A percentile compares a stretch with the other conserved stretches of the same genome.
phyloP scores from a whole-genome alignment of 164 flowering plant species.

The Santalum album region DNA sequence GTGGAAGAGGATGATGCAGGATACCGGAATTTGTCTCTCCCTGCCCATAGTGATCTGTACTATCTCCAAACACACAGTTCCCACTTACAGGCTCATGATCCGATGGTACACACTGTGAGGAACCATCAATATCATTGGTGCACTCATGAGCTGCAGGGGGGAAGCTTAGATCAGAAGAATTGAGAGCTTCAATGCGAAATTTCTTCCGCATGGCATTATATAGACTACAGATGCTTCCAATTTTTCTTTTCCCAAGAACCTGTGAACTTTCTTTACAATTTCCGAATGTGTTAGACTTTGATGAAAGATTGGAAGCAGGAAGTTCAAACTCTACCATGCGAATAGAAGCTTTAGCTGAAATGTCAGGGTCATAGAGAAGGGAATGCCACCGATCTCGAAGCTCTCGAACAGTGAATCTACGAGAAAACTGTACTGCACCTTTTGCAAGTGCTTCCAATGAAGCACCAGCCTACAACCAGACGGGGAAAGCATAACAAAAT shows the following conservation, averaged over 20 bases:
- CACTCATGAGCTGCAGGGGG: neutral
- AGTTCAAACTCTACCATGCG: constrained; percentile 2
- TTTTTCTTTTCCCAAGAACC: neutral
- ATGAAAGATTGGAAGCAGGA: neutral
- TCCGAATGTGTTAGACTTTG: neutral
- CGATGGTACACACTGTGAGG: neutral
- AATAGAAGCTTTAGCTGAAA: neutral
- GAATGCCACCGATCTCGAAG: constrained; percentile 5
- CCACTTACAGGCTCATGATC: neutral
- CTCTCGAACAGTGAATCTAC: constrained; percentile 1
- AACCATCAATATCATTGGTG: neutral
- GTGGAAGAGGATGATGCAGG: neutral
- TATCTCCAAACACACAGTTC: neutral
- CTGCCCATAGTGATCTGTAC: neutral
- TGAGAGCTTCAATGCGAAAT: neutral
- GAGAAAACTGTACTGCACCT: constrained; percentile 5
- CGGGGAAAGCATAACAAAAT: neutral
- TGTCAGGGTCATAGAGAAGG: constrained; percentile 3
- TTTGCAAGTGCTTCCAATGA: constrained; percentile 6
- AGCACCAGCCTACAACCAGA: constrained; percentile 4
- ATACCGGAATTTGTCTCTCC: no score
- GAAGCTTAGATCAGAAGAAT: neutral
- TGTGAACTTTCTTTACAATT: constrained; percentile 1
- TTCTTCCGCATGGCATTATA: constrained; percentile 3
- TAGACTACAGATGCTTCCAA: neutral